Evolutionary conservation across 257 asterid species (phyloP), one percentile per base, ranked within the genome.

Genomic region (Fraxinus pennsylvanica): DNA sequence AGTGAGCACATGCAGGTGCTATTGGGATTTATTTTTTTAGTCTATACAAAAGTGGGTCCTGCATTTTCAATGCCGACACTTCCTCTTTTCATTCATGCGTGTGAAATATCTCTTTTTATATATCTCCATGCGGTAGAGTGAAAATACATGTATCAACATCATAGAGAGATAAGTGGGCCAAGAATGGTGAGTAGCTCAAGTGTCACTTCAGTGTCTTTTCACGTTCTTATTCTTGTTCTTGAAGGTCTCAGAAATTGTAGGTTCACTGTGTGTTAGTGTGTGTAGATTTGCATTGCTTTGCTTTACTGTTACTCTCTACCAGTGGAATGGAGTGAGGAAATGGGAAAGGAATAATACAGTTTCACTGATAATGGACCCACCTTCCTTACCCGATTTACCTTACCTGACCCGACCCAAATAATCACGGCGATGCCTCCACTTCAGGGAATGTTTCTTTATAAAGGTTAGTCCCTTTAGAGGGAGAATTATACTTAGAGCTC

Each of bases 281-380:
- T 52, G 69, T 50, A 73, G 73, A 74, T 66, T 70, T n/a, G 17
- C 71, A 21, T 70, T 15, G 17, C 71, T 27, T 87, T 66, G 90
- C 91, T 90, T 87, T 73, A 83, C 81, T 87, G 90, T 87, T 88
- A 89, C 91, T 86, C 87, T 67, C 90, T 63, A 32, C 63, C 33
- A 39, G 81, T 74, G 77, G 77, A 74, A 85, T 39, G 75, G 69
- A 30, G 68, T 63, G 69, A 9, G 32, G 69, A 27, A 27, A 63
- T 63, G 81, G 79, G 77, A 57, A 80, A 72, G 35, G 87, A 78
- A 79, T 85, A 77, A 82, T 78, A 38, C 65, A 39, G 69, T 52
- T 73, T 54, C 67, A 50, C 68, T 17, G 67, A 4, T 54, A 57
- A 70, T 78, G 85, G 88, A 69, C 80, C 84, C 54, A 77, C 30